Conservation (phyloP, 2,329 filamentous ascomycete species). For the Fusarium keratoplasticum region DNA sequence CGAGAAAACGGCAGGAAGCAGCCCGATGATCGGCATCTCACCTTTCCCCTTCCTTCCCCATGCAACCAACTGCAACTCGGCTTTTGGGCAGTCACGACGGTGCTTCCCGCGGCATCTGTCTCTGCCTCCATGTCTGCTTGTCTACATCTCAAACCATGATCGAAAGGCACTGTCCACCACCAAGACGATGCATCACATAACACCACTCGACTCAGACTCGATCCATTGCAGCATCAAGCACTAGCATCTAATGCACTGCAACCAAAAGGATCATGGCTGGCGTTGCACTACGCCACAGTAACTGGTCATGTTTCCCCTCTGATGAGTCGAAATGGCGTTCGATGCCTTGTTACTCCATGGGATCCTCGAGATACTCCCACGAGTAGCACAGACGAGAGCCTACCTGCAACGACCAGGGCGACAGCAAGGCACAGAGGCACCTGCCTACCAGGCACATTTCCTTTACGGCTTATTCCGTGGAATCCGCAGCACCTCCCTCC, state of each 20-base stretch:
- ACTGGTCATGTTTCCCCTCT: not conserved
- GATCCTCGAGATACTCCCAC: conserved; percentile 1
- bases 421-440: conserved; percentile 3
- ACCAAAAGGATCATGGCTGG: not conserved
- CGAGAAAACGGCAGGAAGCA: conserved; percentile 17
- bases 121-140: not conserved
- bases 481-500: conserved; percentile 4
- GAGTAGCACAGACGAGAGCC: conserved; percentile 7
- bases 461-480: conserved; percentile 10
- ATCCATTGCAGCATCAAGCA: not conserved
- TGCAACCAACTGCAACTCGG: not conserved
- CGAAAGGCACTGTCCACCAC: conserved; percentile 1
- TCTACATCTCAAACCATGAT: not conserved
- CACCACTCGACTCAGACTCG: not conserved
- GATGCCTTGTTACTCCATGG: not conserved
- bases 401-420: conserved; percentile 9
- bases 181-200: not conserved
- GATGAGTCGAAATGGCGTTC: not conserved
- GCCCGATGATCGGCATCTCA: conserved; percentile 31
- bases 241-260: not conserved
- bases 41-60: conserved; percentile 27
- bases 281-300: not conserved
- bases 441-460: not conserved
- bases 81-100: not conserved
- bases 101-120: conserved; percentile 6